phyloP scores from a whole-genome alignment of 78 protist genomes.

The Dictyostelium capitatum region DNA sequence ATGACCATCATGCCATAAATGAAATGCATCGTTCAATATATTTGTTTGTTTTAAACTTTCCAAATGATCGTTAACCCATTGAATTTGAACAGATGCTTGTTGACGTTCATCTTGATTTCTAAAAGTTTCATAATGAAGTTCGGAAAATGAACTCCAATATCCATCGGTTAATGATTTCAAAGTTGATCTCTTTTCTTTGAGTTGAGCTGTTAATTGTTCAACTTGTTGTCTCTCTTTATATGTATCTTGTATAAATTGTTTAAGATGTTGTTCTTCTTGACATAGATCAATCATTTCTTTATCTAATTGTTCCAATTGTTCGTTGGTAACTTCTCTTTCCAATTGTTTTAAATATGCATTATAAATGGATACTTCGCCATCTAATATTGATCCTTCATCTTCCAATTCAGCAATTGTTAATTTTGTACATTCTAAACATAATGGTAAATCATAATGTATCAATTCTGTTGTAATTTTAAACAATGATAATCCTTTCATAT shows the following conservation, averaged over 20 bases:
- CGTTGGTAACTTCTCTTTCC: neutral
- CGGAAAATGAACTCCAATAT: constrained; percentile 57
- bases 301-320: neutral
- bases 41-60: constrained; percentile 84
- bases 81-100: constrained; percentile 32
- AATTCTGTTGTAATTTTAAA: constrained; percentile 57
- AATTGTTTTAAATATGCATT: neutral
- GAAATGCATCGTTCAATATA: constrained; percentile 93
- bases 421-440: constrained; percentile 76
- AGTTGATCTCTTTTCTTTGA: neutral
- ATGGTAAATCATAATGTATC: constrained; percentile 44
- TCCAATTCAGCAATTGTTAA: constrained; percentile 39
- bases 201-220: neutral
- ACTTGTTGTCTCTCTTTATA: neutral
- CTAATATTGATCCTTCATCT: neutral
- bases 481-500: constrained; percentile 44
- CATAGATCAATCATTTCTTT: neutral
- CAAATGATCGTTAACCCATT: constrained; percentile 60
- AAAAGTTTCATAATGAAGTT: constrained; percentile 44
- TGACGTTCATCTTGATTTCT: constrained; percentile 54
- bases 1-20: constrained; percentile 90
- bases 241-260: neutral
- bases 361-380: constrained; percentile 27
- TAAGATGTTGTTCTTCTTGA: constrained; percentile 25
- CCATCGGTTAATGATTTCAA: constrained; percentile 6